Conservation (phyloP, 2,329 filamentous ascomycete genomes). For the Claviceps arundinis region DNA sequence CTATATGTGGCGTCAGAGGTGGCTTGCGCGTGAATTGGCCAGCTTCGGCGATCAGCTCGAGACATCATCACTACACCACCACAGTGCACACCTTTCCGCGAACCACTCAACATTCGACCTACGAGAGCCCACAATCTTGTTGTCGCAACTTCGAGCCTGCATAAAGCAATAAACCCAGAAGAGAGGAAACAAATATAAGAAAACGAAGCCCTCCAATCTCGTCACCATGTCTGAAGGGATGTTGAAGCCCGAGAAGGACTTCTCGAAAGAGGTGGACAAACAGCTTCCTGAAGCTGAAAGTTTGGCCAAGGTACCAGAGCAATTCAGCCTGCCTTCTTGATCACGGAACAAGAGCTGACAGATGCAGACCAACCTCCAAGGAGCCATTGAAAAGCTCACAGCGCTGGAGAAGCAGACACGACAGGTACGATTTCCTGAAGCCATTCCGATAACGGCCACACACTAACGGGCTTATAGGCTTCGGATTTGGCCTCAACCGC, state of each 20-base stretch:
- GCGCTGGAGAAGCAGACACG: constrained; percentile 90
- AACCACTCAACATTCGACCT: background rate
- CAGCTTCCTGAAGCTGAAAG: constrained; percentile 82
- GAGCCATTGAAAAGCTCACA: constrained; percentile 85
- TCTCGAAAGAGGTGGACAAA: constrained; percentile 88
- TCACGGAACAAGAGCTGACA: constrained; percentile 5
- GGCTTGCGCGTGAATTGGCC: too few relatives aligned
- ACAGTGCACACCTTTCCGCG: background rate
- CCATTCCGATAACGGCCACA: constrained; percentile 7
- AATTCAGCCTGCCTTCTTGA: constrained; percentile 18
- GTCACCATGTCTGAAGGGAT: constrained; percentile 63
- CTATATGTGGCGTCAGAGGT: constrained; percentile 12
- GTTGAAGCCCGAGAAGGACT: constrained; percentile 97
- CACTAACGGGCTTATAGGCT: constrained; percentile 39
- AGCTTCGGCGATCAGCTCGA: constrained; percentile 11
- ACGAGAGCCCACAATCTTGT: background rate
- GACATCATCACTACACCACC: background rate
- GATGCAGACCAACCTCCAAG: constrained; percentile 59
- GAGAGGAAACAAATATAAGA: background rate
- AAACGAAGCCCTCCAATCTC: background rate
- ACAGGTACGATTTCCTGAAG: constrained; percentile 48
- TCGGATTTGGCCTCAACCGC: constrained; percentile 95
- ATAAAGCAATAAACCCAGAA: background rate
- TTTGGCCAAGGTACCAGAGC: constrained; percentile 57
- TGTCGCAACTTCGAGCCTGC: background rate